Conservation (phyloP, 352 stramenopile species). For the Pseudoperonospora humuli region DNA sequence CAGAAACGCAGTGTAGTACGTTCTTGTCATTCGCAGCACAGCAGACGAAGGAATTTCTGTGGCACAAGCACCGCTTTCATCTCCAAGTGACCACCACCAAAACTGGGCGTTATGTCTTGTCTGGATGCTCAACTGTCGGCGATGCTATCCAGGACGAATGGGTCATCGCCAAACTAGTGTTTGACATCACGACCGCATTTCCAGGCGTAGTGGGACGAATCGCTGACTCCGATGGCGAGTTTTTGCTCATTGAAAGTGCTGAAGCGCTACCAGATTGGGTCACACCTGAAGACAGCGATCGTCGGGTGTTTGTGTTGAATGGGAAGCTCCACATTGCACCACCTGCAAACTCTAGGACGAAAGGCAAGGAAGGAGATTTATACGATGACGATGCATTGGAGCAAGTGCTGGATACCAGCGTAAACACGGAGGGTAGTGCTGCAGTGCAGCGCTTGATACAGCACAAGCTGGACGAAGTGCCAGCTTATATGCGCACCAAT, state of each 20-base stretch:
- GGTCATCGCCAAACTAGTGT: conserved; percentile 42
- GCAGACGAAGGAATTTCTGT: conserved; percentile 38
- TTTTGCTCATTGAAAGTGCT: conserved; percentile 73
- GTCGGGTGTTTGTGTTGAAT: conserved; percentile 37
- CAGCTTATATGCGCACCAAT: conserved; percentile 39
- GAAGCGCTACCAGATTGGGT: conserved; percentile 60
- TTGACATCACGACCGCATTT: conserved; percentile 33
- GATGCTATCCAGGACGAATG: conserved; percentile 72
- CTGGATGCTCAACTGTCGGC: conserved; percentile 32
- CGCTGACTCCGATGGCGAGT: conserved; percentile 56
- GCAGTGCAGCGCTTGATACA: conserved; percentile 37
- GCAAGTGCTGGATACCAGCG: conserved; percentile 17
- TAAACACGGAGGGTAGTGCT: conserved; percentile 22
- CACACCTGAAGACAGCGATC: conserved; percentile 42
- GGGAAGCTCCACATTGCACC: conserved; percentile 41
- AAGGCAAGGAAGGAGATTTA: conserved; percentile 5
- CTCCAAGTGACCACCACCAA: conserved; percentile 12
- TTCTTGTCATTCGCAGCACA: conserved; percentile 25
- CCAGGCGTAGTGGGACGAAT: conserved; percentile 31
- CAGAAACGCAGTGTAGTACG: conserved; percentile 8
- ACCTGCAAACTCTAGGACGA: conserved; percentile 3
- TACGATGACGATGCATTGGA: conserved; percentile 30
- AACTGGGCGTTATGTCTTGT: conserved; percentile 25
- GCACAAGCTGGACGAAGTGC: conserved; percentile 33
- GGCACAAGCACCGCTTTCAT: conserved; percentile 49